phyloP scores from a whole-genome alignment of 352 stramenopile species.

The Globisporangium takayamanum region DNA sequence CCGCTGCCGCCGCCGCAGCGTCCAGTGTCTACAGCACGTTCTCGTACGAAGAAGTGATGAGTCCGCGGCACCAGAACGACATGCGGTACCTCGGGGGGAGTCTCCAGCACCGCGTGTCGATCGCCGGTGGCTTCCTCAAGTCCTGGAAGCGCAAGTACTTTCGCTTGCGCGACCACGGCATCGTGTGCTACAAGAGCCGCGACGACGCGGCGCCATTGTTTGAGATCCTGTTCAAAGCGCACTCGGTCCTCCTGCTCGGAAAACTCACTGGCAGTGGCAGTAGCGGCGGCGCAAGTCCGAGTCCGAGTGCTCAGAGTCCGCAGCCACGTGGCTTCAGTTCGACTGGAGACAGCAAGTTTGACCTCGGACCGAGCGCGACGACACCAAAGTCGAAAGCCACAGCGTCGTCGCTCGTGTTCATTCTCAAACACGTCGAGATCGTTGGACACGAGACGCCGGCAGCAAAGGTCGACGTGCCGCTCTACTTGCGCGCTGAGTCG shows the following conservation, averaged over 20 bases:
- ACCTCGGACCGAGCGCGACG: not conserved
- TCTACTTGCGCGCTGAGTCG: constrained; percentile 47
- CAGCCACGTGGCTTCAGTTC: not conserved
- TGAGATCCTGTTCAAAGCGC: constrained; percentile 46
- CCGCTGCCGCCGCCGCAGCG: not conserved
- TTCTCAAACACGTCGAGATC: constrained; percentile 47
- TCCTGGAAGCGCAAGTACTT: constrained; percentile 72
- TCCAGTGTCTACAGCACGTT: constrained; percentile 14
- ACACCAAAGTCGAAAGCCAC: constrained; percentile 11
- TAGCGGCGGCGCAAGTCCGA: not conserved
- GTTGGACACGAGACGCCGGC: constrained; percentile 25
- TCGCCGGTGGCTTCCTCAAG: constrained; percentile 58
- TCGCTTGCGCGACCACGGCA: constrained; percentile 50
- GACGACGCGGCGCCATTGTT: constrained; percentile 47
- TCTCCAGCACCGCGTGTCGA: constrained; percentile 45
- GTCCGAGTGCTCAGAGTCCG: not conserved
- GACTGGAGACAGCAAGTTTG: not conserved
- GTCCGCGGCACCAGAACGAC: constrained; percentile 43
- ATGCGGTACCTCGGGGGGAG: constrained; percentile 51
- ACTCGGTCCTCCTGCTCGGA: constrained; percentile 32
- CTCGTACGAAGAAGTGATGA: constrained; percentile 46
- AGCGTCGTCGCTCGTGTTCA: constrained; percentile 22
- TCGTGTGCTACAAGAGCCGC: constrained; percentile 54
- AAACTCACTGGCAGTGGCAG: constrained; percentile 9
- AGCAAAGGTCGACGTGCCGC: constrained; percentile 33